Evolutionary conservation across 1,284 basidiomycete genomes (phyloP).

Genomic region (Caloboletus firmus): DNA sequence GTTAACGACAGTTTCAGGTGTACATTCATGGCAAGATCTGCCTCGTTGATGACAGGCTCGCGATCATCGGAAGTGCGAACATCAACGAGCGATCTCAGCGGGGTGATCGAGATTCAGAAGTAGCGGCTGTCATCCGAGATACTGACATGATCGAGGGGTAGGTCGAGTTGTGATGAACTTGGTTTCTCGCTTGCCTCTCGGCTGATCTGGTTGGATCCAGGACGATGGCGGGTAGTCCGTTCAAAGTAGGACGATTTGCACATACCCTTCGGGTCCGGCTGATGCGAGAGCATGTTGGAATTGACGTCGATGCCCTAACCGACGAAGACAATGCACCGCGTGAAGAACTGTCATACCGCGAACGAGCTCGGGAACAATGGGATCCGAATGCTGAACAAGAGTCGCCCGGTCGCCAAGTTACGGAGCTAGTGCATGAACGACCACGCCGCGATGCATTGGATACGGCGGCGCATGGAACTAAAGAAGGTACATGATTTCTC

Average conservation of each 20-base stretch:
- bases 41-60: conserved; percentile 94
- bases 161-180: conserved; percentile 27
- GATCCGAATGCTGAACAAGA: conserved; percentile 80
- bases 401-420: conserved; percentile 44
- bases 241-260: conserved; percentile 95
- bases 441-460: conserved; percentile 39
- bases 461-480: conserved; percentile 41
- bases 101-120: conserved; percentile 95
- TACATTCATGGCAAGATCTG: conserved; percentile 85
- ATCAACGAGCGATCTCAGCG: conserved; percentile 97
- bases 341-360: conserved; percentile 54
- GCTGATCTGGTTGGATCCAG: conserved; percentile 40
- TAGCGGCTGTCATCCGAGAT: conserved; percentile 91
- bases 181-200: not conserved
- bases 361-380: conserved; percentile 66
- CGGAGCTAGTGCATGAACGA: conserved; percentile 40
- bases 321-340: conserved; percentile 70
- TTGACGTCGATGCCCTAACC: conserved; percentile 90
- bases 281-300: conserved; percentile 95
- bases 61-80: conserved; percentile 99
- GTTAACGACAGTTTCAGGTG: conserved; percentile 49
- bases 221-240: conserved; percentile 92
- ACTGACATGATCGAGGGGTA: conserved; percentile 95
- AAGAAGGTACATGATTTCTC: conserved; percentile 48
- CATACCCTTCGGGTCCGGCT: conserved; percentile 91